Base-by-base conservation (phyloP, 2,329 filamentous ascomycete genomes). In the Dendrostoma leiphaemia region DNA sequence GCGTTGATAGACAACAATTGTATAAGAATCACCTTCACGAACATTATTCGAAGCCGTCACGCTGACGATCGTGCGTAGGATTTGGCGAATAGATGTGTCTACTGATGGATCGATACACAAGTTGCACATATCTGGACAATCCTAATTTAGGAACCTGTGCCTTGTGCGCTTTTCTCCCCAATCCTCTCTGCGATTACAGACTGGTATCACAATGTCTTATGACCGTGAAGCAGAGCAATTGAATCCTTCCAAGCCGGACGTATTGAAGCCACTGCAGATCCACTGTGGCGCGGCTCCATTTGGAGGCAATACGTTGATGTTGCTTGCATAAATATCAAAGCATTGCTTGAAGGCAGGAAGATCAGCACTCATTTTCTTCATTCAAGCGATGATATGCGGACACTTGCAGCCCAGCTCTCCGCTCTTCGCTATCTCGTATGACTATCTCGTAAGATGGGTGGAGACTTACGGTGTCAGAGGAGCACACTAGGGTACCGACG, bases 191-290 rank as follows among this genome's bases (percentile, higher is more conserved):
- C 5, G 9, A 19, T 3, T 19, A 21, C 6, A 31, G 23, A 3
- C 41, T 29, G 13, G n/a, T n/a, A 32, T 32, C n/a, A 9, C 13
- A 21, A 6, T 23, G 4, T 3, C 38, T 34, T 26, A 48, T 38
- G 34, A 38, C 32, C 19, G 15, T 9, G 48, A 35, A 51, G 48
- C n/a, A 28, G 29, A 19, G 17, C 48, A 51, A 32, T 51, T 29
- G 15, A 51, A 43, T 7, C 48, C 48, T 19, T 51, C 28, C 37
- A 51, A 19, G 12, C 48, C 48, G 28, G 37, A 38, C 12, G 37
- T 51, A 19, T 51, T 35, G 29, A 51, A 51, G 2, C 48, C 48
- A 26, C 38, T 51, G 48, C 48, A 51, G 15, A 43, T 28, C 48
- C 48, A 51, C 29, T 51, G 23, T 8, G 48, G 48, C 37, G 38